Evolutionary conservation across 805 yeast genomes (phyloP), one percentile per base, ranked within the genome.

Genomic region (Sugiyamaella smithiae): DNA sequence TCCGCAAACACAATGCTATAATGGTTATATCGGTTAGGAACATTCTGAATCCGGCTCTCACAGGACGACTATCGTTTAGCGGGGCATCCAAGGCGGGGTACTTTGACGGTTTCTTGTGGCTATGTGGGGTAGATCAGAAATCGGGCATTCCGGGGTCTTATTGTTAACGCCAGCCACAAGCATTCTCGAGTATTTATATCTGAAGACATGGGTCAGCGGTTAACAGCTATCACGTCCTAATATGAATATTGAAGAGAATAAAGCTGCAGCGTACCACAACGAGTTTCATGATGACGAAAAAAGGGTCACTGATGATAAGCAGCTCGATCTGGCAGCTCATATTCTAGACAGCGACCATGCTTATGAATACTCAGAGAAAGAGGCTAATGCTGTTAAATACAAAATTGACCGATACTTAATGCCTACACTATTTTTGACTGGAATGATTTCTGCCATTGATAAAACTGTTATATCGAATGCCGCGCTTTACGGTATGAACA

Each of bases 401-500:
- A 40, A 40, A 33, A 40, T 40, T 24, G 44, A 40, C 44, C 22
- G 44, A 14, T 19, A 40, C 35, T 14, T 40, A 20, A 40, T 40
- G 44, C 44, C 44, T 4, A 23, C 35, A 20, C 14, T 40, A 23
- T 40, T 40, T 17, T 28, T 40, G 4, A 40, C 44, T 2, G 44
- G 44, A 3, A 40, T 40, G 44, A 28, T 40, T 20, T 40, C 44
- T n/a, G 44, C 44, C 8, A 29, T 78, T 49, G 84, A 80, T 62
- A 66, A 85, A 54, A 71, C 71, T 38, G 80, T 80, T 57, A 60
- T 80, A 42, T 54, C 69, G 1, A 80, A 78, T 56, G 82, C 84
- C 7, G 67, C 76, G 8, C 67, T 83, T 1, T 84, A 76, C 57
- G 73, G 76, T 55, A 52, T 80, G 58, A 57, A 78, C 47, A 63